These are phyloP conservation scores for Amborella trichopoda DNA, from an alignment of 164 flowering plant species.

Conservation along the genomic window DNA sequence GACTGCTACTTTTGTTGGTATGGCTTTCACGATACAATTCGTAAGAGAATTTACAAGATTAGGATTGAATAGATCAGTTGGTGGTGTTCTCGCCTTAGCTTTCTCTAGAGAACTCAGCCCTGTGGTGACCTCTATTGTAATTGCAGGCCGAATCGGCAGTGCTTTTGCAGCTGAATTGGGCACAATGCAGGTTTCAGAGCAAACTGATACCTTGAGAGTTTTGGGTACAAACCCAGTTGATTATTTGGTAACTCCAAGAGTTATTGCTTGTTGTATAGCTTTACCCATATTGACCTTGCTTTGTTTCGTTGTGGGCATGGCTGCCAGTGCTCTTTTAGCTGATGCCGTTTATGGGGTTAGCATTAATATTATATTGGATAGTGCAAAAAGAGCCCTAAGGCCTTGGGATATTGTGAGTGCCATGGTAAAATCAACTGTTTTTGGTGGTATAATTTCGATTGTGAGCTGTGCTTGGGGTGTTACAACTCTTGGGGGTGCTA, in stretches of 20 bases:
- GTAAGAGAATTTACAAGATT: constrained; percentile 84
- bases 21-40: constrained; percentile 96
- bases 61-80: constrained; percentile 70
- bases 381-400: constrained; percentile 65
- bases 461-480: constrained; percentile 95
- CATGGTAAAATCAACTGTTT: constrained; percentile 81
- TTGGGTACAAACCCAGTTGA: constrained; percentile 86
- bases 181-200: constrained; percentile 98
- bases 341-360: constrained; percentile 75
- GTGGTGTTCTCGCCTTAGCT: constrained; percentile 82
- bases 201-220: constrained; percentile 78
- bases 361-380: constrained; percentile 75
- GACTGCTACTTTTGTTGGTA: constrained; percentile 84
- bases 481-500: constrained; percentile 86
- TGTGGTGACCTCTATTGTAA: constrained; percentile 75
- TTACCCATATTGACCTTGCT: constrained; percentile 67
- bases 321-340: constrained; percentile 75
- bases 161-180: constrained; percentile 93
- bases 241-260: constrained; percentile 79
- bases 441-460: constrained; percentile 69
- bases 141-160: constrained; percentile 89
- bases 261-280: constrained; percentile 69
- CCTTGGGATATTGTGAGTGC: constrained; percentile 90
- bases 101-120: constrained; percentile 90
- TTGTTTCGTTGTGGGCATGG: constrained; percentile 80